Conservation (phyloP, 148 eudicot species). For the Beta vulgaris region DNA sequence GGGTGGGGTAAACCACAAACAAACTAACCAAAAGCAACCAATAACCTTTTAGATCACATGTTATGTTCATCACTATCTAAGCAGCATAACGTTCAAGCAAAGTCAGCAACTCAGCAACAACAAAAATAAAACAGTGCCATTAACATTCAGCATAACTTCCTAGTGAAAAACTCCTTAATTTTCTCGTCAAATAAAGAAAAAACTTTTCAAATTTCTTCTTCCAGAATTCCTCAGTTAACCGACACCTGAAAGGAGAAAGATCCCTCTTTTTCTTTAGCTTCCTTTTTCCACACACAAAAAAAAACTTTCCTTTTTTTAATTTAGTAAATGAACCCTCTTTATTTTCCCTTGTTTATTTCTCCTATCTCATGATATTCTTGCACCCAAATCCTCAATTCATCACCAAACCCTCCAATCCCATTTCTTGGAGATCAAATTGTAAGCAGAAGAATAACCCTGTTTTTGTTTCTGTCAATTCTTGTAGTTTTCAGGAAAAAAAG, state of each 20-base stretch:
- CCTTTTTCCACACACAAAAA: background rate
- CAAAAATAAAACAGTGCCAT: too few relatives aligned
- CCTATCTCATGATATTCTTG: constrained; percentile 36
- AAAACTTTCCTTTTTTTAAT: background rate
- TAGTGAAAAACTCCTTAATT: too few relatives aligned
- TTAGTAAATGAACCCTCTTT: constrained; percentile 4
- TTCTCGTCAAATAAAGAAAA: too few relatives aligned
- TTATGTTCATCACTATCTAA: too few relatives aligned
- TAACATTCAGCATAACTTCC: too few relatives aligned
- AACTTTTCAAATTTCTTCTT: background rate
- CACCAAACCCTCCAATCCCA: constrained; percentile 25
- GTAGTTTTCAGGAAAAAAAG: background rate
- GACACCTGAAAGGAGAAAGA: background rate
- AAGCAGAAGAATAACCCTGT: background rate
- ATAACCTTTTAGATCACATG: too few relatives aligned
- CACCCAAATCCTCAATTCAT: constrained; percentile 8
- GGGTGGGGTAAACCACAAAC: too few relatives aligned
- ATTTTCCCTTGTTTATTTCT: background rate
- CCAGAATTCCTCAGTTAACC: too few relatives aligned
- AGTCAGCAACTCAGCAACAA: too few relatives aligned
- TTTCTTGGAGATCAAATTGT: constrained; percentile 3
- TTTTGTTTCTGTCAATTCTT: background rate
- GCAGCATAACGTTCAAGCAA: too few relatives aligned
- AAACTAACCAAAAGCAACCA: too few relatives aligned
- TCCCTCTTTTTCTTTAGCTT: background rate